Evolutionary conservation across 1,139 yeast genomes (phyloP).

Genomic region (Nakaseomyces nivariensis): DNA sequence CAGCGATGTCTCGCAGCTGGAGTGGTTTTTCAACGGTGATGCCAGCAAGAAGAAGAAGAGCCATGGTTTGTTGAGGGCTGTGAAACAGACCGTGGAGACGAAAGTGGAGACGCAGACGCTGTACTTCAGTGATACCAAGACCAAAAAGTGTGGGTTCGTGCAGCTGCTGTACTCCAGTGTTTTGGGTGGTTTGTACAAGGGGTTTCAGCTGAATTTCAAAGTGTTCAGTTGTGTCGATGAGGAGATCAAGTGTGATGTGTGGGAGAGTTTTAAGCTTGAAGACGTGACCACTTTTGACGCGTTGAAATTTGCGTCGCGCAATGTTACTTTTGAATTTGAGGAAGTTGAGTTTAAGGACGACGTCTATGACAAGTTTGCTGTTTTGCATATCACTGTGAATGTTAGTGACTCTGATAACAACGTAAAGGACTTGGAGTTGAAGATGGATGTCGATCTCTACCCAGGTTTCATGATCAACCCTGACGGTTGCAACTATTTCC

Average conservation of each 20-base stretch:
- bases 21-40: constrained; percentile 4
- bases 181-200: constrained; percentile 61
- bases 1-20: constrained; percentile 7
- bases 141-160: constrained; percentile 65
- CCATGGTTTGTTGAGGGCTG: neutral
- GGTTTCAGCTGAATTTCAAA: constrained; percentile 80
- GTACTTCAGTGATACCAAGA: constrained; percentile 51
- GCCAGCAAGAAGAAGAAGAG: neutral
- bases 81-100: constrained; percentile 23
- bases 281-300: constrained; percentile 12
- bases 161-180: constrained; percentile 79
- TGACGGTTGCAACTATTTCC: constrained; percentile 41
- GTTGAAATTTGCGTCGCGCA: constrained; percentile 33
- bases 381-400: constrained; percentile 13
- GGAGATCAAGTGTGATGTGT: constrained; percentile 22
- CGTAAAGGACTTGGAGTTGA: constrained; percentile 30
- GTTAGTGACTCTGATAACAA: constrained; percentile 40
- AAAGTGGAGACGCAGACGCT: constrained; percentile 84
- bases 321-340: constrained; percentile 57
- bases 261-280: constrained; percentile 23
- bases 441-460: constrained; percentile 16
- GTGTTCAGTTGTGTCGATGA: constrained; percentile 32
- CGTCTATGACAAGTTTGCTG: constrained; percentile 7
- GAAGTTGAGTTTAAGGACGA: constrained; percentile 35
- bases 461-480: constrained; percentile 62